Base-by-base conservation (phyloP, 1,284 basidiomycete species). In the Earliella scabrosa region DNA sequence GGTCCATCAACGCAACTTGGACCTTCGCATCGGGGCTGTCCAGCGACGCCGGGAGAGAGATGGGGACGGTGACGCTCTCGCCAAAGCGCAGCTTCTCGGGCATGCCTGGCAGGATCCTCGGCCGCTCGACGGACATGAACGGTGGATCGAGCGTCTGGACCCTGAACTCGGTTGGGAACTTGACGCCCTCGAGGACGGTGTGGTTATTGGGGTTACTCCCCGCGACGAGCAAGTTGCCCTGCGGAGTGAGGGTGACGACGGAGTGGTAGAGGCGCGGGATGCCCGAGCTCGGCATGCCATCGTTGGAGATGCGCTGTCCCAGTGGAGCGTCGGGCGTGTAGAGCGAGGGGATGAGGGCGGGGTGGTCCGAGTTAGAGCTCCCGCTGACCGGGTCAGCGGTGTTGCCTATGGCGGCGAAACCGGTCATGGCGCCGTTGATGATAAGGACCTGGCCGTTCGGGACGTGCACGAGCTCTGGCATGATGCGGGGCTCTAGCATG, bases 391-490 rank as follows among this genome's bases (percentile, higher is more conserved):
- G 32, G 58, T 64, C 61, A 3, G 31, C 36, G 18, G 62, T 5
- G 14, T 10, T 21, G 14, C 68, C 72, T 61, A 80, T 74, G 2
- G 80, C 81, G n/a, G 80, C 79, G 59, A 76, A 75, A 11, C 81
- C 81, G 0, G 72, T 74, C 23, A 63, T 45, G 1, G 68, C 80
- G n/a, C 78, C 82, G 62, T 82, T 82, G 43, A 75, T 71, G 54
- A 83, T 77, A 29, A 82, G 63, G 10, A 82, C 63, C 61, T 79
- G 72, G 6, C 82, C 83, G 58, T 80, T 79, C 1, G 83, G 83
- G 16, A 82, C 68, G 20, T 83, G 73, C 21, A 85, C 60, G 35
- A 77, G 69, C 61, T 79, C 77, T 6, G 73, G 74, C 81, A 83
- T 82, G 34, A 76, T 73, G 16, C 79, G 63, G 4, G 21, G 45